Percentiles rank a stretch among this genome's conserved stretches.
Evolutionary conservation across 441 rosid species (phyloP).

Genomic region (Adansonia grandidieri): DNA sequence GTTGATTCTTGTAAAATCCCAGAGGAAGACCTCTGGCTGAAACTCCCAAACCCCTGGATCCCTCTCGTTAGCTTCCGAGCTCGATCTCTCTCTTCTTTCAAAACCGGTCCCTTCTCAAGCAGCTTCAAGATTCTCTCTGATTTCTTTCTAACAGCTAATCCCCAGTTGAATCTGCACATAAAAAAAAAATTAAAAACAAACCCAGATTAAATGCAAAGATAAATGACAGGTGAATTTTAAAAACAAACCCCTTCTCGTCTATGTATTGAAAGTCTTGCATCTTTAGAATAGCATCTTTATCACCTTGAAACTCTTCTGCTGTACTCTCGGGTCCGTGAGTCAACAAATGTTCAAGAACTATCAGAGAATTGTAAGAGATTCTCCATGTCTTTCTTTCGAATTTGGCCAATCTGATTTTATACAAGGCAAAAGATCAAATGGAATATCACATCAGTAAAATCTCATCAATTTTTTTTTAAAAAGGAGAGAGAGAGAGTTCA

Average conservation of each 20-base stretch:
- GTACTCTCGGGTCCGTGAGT: conserved; percentile 97
- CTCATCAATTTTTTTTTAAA: background rate
- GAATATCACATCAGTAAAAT: background rate
- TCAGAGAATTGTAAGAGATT: conserved; percentile 68
- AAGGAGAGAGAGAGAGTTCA: background rate
- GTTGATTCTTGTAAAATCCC: conserved; percentile 49
- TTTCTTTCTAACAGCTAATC: conserved; percentile 77
- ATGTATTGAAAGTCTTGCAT: conserved; percentile 67
- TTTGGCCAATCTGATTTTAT: conserved; percentile 53
- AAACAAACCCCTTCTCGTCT: conserved; percentile 80
- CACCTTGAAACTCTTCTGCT: conserved; percentile 71
- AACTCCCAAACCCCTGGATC: conserved; percentile 90
- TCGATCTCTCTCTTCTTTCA: conserved; percentile 73
- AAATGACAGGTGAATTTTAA: background rate
- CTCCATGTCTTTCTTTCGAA: conserved; percentile 88
- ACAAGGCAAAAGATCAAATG: background rate
- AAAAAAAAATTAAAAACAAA: background rate
- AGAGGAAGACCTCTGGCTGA: conserved; percentile 48
- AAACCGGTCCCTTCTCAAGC: conserved; percentile 64
- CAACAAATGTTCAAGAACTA: conserved; percentile 75
- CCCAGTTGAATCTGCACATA: conserved; percentile 85
- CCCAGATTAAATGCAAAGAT: background rate
- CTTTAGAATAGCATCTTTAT: conserved; percentile 53
- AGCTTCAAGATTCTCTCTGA: conserved; percentile 66
- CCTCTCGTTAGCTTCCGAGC: conserved; percentile 82